Percentiles rank a stretch among this genome's conserved stretches.
Conservation (phyloP, 2,329 filamentous ascomycete species). For the Didymella glomerata region DNA sequence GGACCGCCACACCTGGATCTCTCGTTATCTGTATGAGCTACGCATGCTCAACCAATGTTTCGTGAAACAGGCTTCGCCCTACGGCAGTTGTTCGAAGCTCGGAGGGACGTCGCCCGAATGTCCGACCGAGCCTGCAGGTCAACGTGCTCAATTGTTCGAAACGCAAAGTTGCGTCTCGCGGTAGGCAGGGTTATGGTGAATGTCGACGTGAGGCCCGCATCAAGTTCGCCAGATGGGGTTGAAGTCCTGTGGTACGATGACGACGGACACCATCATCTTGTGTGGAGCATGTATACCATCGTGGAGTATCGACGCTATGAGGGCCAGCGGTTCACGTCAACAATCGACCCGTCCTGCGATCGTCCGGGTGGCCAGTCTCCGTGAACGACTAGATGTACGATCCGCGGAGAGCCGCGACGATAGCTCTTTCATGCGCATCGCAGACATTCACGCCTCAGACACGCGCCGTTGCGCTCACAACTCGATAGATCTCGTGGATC, state of each 20-base stretch:
- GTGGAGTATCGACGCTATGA: background rate
- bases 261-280: background rate
- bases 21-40: background rate
- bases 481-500: too few species aligned
- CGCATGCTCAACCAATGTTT: slow-evolving; percentile 1
- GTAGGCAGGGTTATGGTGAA: background rate
- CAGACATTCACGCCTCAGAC: background rate
- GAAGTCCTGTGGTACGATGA: slow-evolving; percentile 2
- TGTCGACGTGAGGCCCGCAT: background rate
- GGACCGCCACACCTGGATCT: slow-evolving; percentile 11
- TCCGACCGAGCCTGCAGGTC: background rate
- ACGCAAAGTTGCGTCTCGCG: background rate
- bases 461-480: background rate
- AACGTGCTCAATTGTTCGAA: background rate
- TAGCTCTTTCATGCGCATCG: background rate
- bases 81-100: slow-evolving; percentile 5
- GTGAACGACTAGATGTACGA: background rate
- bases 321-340: slow-evolving; percentile 9
- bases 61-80: background rate
- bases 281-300: background rate
- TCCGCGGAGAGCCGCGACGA: background rate
- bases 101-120: background rate
- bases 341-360: background rate
- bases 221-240: too few species aligned
- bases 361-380: background rate